Evolutionary conservation across 2,329 filamentous ascomycete genomes (phyloP), one percentile per base, ranked within the genome.

Genomic region (Lasiodiplodia hormozganensis): DNA sequence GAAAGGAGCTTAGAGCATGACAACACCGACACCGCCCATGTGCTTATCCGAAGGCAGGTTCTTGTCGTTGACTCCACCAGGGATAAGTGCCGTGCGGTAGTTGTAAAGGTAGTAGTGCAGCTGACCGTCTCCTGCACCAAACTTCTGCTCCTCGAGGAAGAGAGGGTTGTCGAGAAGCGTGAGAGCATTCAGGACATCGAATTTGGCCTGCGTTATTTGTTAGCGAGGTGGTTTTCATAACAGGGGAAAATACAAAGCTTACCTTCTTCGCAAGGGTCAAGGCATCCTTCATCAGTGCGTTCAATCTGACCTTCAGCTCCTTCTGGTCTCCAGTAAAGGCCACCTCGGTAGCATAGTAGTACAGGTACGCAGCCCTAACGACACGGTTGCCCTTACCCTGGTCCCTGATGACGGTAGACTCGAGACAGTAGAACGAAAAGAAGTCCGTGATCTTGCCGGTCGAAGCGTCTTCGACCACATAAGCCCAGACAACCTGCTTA

Each of bases 91-190:
- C 14, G 93, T 92, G 68, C 93, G 89, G 84, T 97, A 99, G 82
- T 99, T 99, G 86, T 96, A 99, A 38, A 99, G 85, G 80, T 99
- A 99, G 82, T 94, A 99, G 81, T 99, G 94, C 74, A 99, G 85
- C 79, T 96, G 93, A 57, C 96, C 96, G 78, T 99, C 96, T 38
- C 96, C 96, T 5, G 92, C 90, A 54, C 95, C 96, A 75, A 97
- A 99, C 80, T 97, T 97, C 77, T 97, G 93, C 73, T 97, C 87
- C 77, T 95, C 90, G 6, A 99, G 85, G 87, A 99, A 98, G 23
- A 98, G 86, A 0, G 89, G 91, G 79, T 99, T 99, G 80, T 99
- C 95, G 81, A 97, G 90, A 49, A 97, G 86, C 0, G 94, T 97
- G 67, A 99, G 86, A 0, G 94, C 95, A 76, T 99, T 99, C 85